phyloP scores from a whole-genome alignment of 2,329 filamentous ascomycete genomes.

The Exophiala spinifera region DNA sequence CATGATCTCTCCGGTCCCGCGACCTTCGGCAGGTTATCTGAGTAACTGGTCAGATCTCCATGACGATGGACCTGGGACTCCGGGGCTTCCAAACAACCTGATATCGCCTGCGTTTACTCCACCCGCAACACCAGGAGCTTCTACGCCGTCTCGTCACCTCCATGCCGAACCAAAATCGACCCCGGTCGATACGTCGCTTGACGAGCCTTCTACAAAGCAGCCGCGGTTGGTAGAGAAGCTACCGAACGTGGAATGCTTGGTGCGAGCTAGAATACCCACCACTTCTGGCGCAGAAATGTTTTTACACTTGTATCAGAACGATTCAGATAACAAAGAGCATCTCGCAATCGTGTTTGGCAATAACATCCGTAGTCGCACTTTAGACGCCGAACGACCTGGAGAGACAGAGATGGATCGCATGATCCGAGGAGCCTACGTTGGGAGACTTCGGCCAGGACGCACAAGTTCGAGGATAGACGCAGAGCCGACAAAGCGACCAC shows the following conservation, averaged over 20 bases:
- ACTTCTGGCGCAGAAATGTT: constrained; percentile 94
- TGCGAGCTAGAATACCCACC: constrained; percentile 91
- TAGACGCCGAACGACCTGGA: constrained; percentile 44
- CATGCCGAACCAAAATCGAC: constrained; percentile 40
- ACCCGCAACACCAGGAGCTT: constrained; percentile 37
- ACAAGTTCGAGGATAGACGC: constrained; percentile 66
- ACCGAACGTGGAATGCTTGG: constrained; percentile 86
- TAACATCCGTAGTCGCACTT: constrained; percentile 69
- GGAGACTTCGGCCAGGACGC: constrained; percentile 79
- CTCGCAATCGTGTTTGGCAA: constrained; percentile 94
- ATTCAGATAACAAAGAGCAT: constrained; percentile 91
- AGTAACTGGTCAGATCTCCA: constrained; percentile 30
- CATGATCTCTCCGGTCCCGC: constrained; percentile 42
- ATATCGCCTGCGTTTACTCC: constrained; percentile 53
- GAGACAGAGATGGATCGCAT: constrained; percentile 64
- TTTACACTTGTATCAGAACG: constrained; percentile 89
- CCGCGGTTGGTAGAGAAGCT: constrained; percentile 72
- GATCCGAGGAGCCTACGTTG: constrained; percentile 89
- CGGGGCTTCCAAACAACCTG: constrained; percentile 51
- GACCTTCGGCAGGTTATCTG: constrained; percentile 29
- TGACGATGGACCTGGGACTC: constrained; percentile 35
- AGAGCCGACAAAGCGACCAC: constrained; percentile 12
- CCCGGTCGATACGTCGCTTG: constrained; percentile 39
- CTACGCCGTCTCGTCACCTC: constrained; percentile 34
- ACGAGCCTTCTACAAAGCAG: constrained; percentile 48